Base-by-base conservation (phyloP, 441 rosid genomes). In the Cnidoscolus chayamansa region DNA sequence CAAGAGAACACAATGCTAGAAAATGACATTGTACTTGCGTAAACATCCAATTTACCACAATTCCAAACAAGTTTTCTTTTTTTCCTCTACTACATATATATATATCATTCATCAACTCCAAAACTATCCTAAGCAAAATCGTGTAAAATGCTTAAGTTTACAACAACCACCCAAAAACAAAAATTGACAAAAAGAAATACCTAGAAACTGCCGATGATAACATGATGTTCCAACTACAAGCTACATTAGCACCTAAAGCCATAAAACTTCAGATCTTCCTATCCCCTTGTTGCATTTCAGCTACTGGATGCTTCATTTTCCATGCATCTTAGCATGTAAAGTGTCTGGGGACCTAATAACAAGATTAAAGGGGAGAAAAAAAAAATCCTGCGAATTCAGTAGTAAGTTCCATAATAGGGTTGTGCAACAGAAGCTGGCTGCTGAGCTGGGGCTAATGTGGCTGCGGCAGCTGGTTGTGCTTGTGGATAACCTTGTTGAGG, bases 401-500 rank as follows among this genome's bases (percentile, higher is more conserved):
- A 93, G 82, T 87, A 95, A 67, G 78, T 76, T 57, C 92, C 95
- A 67, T 90, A 95, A 74, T 91, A 95, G 7, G 89, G 87, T 77
- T 90, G 99, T 12, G 97, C 83, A 19, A 65, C 90, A 12, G 90
- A 13, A 0, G 91, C 76, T 4, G 92, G 85, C 78, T 86, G 97
- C 72, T 86, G 98, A 4, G 85, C 74, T 0, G 97, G 86, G 11
- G 88, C 80, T 77, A 88, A 61, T n/a, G 88, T 70, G 25, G 91
- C 87, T 12, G 76, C 85, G 7, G 76, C 89, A 15, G 82, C 64
- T 43, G 97, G 94, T 63, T 89, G 93, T 0, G 79, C 95, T 5
- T 40, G 45, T 40, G 45, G 45, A n/a, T 90, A 91, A 71, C 85
- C 83, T 72, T 91, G 99, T 66, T 91, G 89, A 17, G 92, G 94